These are phyloP conservation scores for Ilyonectria robusta DNA, from an alignment of 2,329 filamentous ascomycete genomes.

Conservation along the genomic window DNA sequence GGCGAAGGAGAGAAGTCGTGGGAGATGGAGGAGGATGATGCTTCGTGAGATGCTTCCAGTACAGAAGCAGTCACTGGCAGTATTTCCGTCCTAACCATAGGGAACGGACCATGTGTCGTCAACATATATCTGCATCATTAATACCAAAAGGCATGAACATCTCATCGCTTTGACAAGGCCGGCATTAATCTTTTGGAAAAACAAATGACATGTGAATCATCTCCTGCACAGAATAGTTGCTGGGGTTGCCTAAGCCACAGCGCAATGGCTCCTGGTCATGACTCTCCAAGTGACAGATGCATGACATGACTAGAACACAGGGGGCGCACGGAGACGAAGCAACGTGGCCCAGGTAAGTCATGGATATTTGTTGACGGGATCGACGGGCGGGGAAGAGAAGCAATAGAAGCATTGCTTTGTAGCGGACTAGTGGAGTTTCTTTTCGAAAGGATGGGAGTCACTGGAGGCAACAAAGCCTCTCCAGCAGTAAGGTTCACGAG, in stretches of 20 bases:
- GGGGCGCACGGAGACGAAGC: slow-evolving; percentile 25
- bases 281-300: slow-evolving; percentile 26
- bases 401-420: slow-evolving; percentile 20
- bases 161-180: background rate
- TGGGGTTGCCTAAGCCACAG: slow-evolving; percentile 24
- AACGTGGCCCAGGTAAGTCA: slow-evolving; percentile 14
- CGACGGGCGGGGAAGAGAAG: slow-evolving; percentile 35
- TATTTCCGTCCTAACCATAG: no score
- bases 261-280: slow-evolving; percentile 18
- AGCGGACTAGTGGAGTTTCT: background rate
- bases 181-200: background rate
- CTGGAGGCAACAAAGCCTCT: background rate
- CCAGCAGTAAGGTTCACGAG: slow-evolving; percentile 22
- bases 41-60: no score
- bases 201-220: background rate
- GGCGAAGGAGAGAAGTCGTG: slow-evolving; percentile 6
- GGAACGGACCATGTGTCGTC: background rate
- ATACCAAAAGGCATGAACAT: background rate
- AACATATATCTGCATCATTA: background rate
- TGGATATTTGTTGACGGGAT: slow-evolving; percentile 36
- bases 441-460: background rate
- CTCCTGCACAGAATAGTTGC: background rate
- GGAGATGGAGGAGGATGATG: slow-evolving; percentile 10
- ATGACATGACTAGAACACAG: slow-evolving; percentile 20
- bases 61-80: no score